Conservation (phyloP, 305 asterid species). For the Fraxinus floribunda region DNA sequence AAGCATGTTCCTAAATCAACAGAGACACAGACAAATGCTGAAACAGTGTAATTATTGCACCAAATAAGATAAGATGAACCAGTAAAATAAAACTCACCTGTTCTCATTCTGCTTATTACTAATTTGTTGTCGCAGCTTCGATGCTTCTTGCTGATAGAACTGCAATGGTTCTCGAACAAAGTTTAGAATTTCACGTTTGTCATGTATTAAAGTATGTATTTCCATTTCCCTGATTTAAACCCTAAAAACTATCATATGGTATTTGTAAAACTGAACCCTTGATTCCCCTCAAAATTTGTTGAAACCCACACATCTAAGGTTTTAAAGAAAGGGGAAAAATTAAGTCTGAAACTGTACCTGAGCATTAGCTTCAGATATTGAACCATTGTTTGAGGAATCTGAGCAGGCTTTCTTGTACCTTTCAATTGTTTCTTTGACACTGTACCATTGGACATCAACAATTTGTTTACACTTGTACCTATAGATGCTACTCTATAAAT, state of each 20-base stretch:
- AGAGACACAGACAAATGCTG: background rate
- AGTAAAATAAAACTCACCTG: conserved; percentile 39
- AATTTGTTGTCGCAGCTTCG: conserved; percentile 69
- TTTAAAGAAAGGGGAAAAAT: background rate
- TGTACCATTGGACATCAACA: conserved; percentile 28
- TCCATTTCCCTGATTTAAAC: background rate
- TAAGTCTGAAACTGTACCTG: conserved; percentile 45
- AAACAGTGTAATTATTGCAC: background rate
- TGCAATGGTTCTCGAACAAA: conserved; percentile 25
- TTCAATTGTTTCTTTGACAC: conserved; percentile 83
- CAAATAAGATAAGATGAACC: background rate
- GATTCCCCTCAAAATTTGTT: background rate
- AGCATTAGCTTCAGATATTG: conserved; percentile 74
- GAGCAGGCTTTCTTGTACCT: conserved; percentile 88
- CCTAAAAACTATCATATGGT: background rate
- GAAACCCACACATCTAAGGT: background rate
- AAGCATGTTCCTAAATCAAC: conserved; percentile 51
- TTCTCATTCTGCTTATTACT: conserved; percentile 67
- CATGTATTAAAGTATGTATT: background rate
- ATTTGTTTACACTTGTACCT: background rate
- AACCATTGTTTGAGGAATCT: conserved; percentile 60
- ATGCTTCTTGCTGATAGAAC: conserved; percentile 86
- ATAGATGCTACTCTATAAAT: background rate
- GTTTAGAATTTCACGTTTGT: background rate
- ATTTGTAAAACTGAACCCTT: background rate